Evolutionary conservation across 2,329 filamentous ascomycete genomes (phyloP), one percentile per base, ranked within the genome.

Genomic region (Thielaviopsis cerberus): DNA sequence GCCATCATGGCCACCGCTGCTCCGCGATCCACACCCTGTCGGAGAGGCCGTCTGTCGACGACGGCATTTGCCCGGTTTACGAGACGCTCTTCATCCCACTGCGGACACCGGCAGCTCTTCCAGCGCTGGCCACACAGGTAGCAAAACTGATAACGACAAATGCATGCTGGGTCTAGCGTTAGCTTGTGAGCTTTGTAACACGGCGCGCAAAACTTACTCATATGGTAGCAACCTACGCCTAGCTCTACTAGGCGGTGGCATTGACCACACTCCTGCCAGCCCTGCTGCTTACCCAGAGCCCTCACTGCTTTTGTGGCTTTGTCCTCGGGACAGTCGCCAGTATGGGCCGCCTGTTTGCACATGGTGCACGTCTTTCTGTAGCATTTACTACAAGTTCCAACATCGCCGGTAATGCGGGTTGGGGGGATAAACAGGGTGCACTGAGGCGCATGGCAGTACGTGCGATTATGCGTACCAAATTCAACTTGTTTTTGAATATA

Each of bases 211-310:
- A 5, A 73, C 75, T 64, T 62, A 81, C 78, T 77, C 3, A 82
- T 81, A 55, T 82, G 79, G 55, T 76, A 69, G 60, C 79, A 82
- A 1, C 79, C 79, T 0, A 37, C n/a, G 0, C 64, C 27, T 0
- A 79, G 66, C 65, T 80, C 76, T 0, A 82, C 70, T 13, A 82
- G 34, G 0, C 68, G 60, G 1, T 61, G 63, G 62, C 79, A 82
- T 0, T 61, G 58, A 3, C 64, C 65, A 59, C 79, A 82, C 1
- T 72, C 67, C 64, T 77, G 73, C 79, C 79, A 82, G 0, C 71
- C 69, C 3, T 75, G 65, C 3, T 68, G 60, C 0, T 62, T 58
- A 0, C 75, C 77, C 0, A 74, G 53, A 0, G 64, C 57, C 0
- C 79, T 62, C 0, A 78, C 58, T 37, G 71, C 63, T 54, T 74